Conservation (phyloP, 2,329 filamentous ascomycete species). For the Orbilia brochopaga region DNA sequence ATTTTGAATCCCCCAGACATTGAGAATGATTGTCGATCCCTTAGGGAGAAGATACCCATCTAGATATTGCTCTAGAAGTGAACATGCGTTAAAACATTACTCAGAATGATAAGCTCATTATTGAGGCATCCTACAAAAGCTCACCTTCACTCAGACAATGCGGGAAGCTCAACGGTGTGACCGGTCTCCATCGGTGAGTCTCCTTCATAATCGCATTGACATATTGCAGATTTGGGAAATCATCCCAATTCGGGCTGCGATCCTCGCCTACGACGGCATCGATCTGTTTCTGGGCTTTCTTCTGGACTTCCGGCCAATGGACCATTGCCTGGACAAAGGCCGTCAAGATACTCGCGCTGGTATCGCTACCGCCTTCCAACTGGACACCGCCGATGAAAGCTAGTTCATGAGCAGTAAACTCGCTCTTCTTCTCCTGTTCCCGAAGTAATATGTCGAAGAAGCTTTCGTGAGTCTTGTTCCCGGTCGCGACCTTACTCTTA, state of each 20-base stretch:
- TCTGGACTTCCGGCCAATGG: conserved; percentile 64
- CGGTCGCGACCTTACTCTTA: conserved; percentile 56
- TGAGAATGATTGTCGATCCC: conserved; percentile 63
- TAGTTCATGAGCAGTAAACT: conserved; percentile 60
- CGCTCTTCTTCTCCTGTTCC: conserved; percentile 58
- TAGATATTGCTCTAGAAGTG: conserved; percentile 62
- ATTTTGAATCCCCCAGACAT: conserved; percentile 66
- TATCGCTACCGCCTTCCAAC: conserved; percentile 61
- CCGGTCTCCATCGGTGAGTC: conserved; percentile 66
- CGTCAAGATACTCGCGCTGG: conserved; percentile 58
- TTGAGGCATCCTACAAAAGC: too few species aligned
- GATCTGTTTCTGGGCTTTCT: conserved; percentile 65
- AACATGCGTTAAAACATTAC: conserved; percentile 7
- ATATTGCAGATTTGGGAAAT: conserved; percentile 63
- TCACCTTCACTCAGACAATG: conserved; percentile 23
- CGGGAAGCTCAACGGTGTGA: conserved; percentile 59
- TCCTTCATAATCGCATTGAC: conserved; percentile 67
- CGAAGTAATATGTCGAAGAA: conserved; percentile 57
- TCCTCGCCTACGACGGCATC: conserved; percentile 64
- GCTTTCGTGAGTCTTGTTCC: conserved; percentile 59
- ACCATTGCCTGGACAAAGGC: conserved; percentile 59
- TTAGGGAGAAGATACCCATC: conserved; percentile 64
- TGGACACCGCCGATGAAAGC: conserved; percentile 54
- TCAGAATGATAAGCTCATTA: too few species aligned
- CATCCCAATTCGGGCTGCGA: conserved; percentile 63